A percentile compares a stretch with the other conserved stretches of the same genome.
These are phyloP conservation scores for Aspergillus taichungensis DNA, from an alignment of 495 filamentous ascomycete genomes.

Conservation along the genomic window DNA sequence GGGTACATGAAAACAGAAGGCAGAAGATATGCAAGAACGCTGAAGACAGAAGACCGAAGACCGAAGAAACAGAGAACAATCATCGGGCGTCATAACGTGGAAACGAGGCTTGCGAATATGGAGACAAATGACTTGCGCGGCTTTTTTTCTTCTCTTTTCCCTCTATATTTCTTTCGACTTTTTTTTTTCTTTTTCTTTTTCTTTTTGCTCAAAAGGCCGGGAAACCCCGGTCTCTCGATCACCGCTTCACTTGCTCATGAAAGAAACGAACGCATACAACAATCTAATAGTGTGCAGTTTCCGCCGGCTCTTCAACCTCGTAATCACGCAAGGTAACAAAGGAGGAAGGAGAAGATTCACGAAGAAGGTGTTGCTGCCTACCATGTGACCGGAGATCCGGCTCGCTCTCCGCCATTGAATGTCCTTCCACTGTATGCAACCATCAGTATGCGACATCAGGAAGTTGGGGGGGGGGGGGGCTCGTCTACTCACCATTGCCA, in stretches of 20 bases:
- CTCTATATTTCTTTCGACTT: neutral
- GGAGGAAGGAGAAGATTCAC: slow-evolving; percentile 9
- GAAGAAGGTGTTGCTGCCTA: slow-evolving; percentile 23
- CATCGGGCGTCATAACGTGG: too few relatives aligned
- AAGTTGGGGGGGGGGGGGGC: neutral
- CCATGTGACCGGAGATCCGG: slow-evolving; percentile 19
- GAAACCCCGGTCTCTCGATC: too few relatives aligned
- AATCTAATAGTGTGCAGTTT: slow-evolving; percentile 4
- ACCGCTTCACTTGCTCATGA: too few relatives aligned
- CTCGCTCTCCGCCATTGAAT: slow-evolving; percentile 10
- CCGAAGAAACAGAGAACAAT: neutral
- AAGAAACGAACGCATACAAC: neutral
- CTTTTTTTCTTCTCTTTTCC: neutral
- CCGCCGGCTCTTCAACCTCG: slow-evolving; percentile 33
- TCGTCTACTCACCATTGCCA: slow-evolving; percentile 14
- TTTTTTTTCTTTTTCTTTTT: neutral
- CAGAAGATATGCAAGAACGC: neutral
- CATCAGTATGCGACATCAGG: neutral
- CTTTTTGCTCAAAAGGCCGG: neutral
- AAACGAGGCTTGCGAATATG: neutral
- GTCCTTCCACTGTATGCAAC: neutral
- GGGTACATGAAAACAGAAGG: slow-evolving; percentile 7
- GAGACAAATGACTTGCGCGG: neutral
- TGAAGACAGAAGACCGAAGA: neutral
- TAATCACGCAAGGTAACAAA: slow-evolving; percentile 26